Evolutionary conservation across 768 basidiomycete genomes (phyloP).

Genomic region (Lactarius pseudohatsudake): DNA sequence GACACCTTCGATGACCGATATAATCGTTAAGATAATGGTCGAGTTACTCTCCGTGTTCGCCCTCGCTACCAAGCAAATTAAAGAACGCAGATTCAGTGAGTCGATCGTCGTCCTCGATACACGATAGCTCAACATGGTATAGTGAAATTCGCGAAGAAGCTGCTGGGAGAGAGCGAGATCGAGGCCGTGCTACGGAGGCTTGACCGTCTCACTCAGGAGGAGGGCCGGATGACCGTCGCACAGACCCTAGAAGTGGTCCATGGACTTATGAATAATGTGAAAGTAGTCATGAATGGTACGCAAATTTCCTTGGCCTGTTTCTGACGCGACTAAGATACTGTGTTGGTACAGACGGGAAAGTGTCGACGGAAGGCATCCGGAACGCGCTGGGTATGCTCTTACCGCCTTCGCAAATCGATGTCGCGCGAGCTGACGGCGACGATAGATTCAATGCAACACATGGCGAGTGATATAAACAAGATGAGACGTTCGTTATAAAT

Average conservation of each 20-base stretch:
- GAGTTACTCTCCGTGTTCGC: slow-evolving; percentile 6
- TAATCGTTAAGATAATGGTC: not conserved
- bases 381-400: not conserved
- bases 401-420: not conserved
- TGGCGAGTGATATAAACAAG: not conserved
- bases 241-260: slow-evolving; percentile 8
- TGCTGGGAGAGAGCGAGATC: slow-evolving; percentile 15
- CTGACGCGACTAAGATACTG: not conserved
- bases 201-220: slow-evolving; percentile 5
- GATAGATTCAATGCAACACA: slow-evolving; percentile 2
- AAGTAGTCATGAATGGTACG: too few species aligned
- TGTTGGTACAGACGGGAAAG: not conserved
- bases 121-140: not conserved
- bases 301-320: not conserved
- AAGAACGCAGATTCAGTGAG: slow-evolving; percentile 9
- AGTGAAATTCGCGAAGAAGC: slow-evolving; percentile 9
- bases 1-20: not conserved
- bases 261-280: too few species aligned
- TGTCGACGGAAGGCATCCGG: not conserved
- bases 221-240: not conserved
- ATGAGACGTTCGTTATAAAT: not conserved
- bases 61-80: slow-evolving; percentile 12
- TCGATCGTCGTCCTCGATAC: not conserved
- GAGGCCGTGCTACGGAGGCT: not conserved
- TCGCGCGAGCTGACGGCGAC: not conserved